Conservation (phyloP, 257 asterid species). For the Thymus mandschuricus region DNA sequence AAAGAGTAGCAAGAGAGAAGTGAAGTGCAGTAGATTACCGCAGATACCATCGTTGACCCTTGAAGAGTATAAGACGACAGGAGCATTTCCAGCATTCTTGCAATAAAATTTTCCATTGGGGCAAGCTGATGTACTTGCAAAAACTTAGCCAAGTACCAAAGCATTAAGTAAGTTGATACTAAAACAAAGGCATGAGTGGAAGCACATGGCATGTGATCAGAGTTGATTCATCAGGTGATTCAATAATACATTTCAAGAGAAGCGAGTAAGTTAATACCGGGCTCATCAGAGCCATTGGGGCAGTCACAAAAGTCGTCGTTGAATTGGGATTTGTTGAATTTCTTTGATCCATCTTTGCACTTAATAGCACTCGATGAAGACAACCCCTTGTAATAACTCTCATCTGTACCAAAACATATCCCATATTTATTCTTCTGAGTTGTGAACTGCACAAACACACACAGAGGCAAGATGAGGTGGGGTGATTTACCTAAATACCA, state of each 20-base stretch:
- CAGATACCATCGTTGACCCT: conserved; percentile 95
- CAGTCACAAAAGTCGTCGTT: conserved; percentile 98
- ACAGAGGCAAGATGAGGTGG: no score
- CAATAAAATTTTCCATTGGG: conserved; percentile 88
- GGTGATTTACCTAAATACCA: no score
- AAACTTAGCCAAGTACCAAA: conserved; percentile 30
- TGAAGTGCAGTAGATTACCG: conserved; percentile 49
- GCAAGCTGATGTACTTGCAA: conserved; percentile 98
- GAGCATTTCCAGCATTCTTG: conserved; percentile 80
- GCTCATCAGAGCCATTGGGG: conserved; percentile 95
- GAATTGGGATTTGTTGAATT: conserved; percentile 67
- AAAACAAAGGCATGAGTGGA: conserved; percentile 13
- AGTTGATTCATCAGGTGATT: conserved; percentile 13
- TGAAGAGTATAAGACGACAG: conserved; percentile 70
- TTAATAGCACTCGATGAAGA: conserved; percentile 54
- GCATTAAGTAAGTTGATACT: not conserved
- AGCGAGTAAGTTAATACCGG: conserved; percentile 54
- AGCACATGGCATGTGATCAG: not conserved
- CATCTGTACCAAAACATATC: conserved; percentile 58
- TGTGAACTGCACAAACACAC: not conserved
- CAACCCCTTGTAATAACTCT: conserved; percentile 56
- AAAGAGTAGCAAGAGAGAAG: not conserved
- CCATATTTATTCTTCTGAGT: not conserved
- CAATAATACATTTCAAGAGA: not conserved
- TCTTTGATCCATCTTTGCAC: conserved; percentile 86